phyloP scores from a whole-genome alignment of 2,329 filamentous ascomycete genomes.

The Trichoderma gracile region DNA sequence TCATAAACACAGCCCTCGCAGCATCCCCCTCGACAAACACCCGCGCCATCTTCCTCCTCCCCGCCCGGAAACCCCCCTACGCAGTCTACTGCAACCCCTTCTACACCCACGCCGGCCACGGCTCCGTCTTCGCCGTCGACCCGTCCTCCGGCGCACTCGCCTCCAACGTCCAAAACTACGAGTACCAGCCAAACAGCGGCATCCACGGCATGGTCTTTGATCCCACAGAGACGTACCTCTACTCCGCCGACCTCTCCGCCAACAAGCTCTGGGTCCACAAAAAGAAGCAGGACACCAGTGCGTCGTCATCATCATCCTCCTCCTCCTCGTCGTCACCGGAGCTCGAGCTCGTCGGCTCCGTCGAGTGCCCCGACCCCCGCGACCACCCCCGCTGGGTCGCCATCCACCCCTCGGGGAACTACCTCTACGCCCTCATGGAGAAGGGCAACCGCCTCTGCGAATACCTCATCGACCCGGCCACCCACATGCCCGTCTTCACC shows the following conservation, averaged over 20 bases:
- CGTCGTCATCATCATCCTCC: neutral
- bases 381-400: slow-evolving; percentile 90
- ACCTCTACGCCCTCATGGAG: slow-evolving; percentile 87
- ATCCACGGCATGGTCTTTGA: slow-evolving; percentile 85
- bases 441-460: slow-evolving; percentile 81
- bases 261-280: slow-evolving; percentile 85
- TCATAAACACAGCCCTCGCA: slow-evolving; percentile 58
- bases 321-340: slow-evolving; percentile 44
- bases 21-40: slow-evolving; percentile 73
- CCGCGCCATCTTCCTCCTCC: slow-evolving; percentile 84
- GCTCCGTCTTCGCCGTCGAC: slow-evolving; percentile 71
- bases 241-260: slow-evolving; percentile 74
- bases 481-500: slow-evolving; percentile 76
- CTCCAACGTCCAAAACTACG: slow-evolving; percentile 70
- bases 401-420: slow-evolving; percentile 74
- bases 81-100: slow-evolving; percentile 89
- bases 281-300: slow-evolving; percentile 46
- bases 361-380: slow-evolving; percentile 67
- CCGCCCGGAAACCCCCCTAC: slow-evolving; percentile 74
- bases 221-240: slow-evolving; percentile 70
- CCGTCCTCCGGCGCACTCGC: slow-evolving; percentile 55
- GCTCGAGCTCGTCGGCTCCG: slow-evolving; percentile 68
- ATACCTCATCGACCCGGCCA: slow-evolving; percentile 74
- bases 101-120: slow-evolving; percentile 80
- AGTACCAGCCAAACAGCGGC: slow-evolving; percentile 67